Conservation (phyloP, 2,329 filamentous ascomycete species). For the Fonsecaea monophora region DNA sequence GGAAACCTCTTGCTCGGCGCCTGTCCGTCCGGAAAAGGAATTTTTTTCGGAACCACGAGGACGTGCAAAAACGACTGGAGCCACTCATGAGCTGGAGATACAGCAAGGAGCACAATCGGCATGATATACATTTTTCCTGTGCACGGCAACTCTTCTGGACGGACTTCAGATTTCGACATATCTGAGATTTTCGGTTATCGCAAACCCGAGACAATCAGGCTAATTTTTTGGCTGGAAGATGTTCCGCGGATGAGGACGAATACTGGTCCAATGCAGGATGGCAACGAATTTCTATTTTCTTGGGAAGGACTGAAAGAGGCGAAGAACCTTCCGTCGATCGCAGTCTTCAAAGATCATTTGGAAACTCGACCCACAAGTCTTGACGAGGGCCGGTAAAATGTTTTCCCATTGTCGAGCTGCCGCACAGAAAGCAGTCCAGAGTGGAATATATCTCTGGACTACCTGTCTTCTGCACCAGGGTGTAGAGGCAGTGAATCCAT, state of each 20-base stretch:
- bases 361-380: neutral
- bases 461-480: neutral
- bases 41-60: constrained; percentile 3
- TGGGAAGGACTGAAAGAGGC: constrained; percentile 2
- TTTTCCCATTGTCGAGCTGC: neutral
- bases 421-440: neutral
- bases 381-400: constrained; percentile 7
- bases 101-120: neutral
- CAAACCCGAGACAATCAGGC: neutral
- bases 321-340: neutral
- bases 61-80: neutral
- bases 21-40: neutral
- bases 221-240: too few species aligned
- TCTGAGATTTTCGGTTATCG: neutral
- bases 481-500: neutral
- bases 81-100: neutral
- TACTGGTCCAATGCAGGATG: neutral
- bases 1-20: constrained; percentile 1
- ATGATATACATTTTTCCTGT: neutral
- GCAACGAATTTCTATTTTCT: neutral
- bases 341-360: neutral
- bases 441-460: neutral
- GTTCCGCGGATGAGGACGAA: neutral
- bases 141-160: neutral
- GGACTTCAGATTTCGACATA: neutral